These are phyloP conservation scores for Thraustochytrium striatum DNA, from an alignment of 352 stramenopile genomes.

Conservation along the genomic window DNA sequence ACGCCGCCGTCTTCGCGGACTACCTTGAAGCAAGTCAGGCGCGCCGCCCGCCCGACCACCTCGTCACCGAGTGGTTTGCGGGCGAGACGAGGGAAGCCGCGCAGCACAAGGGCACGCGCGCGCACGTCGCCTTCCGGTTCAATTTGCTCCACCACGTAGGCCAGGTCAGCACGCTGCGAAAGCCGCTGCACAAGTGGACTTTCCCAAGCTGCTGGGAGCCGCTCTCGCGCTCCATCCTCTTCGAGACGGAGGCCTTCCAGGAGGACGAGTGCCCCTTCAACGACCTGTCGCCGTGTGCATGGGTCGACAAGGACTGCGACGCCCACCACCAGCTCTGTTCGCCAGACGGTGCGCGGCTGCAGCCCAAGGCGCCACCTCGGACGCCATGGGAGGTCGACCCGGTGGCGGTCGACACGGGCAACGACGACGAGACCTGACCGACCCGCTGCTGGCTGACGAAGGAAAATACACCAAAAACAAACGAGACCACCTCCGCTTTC, in stretches of 20 bases:
- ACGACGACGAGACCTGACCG: no score
- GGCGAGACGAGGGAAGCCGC: slow-evolving; percentile 57
- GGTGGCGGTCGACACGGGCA: no score
- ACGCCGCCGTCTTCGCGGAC: slow-evolving; percentile 54
- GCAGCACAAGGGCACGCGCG: slow-evolving; percentile 54
- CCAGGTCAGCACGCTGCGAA: slow-evolving; percentile 55
- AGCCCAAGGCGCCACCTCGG: no score
- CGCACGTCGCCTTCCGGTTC: slow-evolving; percentile 59
- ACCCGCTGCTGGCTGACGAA: no score
- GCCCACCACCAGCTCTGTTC: no score
- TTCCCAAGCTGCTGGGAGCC: slow-evolving; percentile 60
- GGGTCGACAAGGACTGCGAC: no score
- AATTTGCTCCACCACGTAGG: slow-evolving; percentile 63
- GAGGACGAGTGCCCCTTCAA: slow-evolving; percentile 53
- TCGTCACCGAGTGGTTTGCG: slow-evolving; percentile 65
- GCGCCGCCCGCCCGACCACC: slow-evolving; percentile 61
- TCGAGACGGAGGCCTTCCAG: slow-evolving; percentile 61
- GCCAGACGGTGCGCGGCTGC: no score
- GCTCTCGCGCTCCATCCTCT: slow-evolving; percentile 55
- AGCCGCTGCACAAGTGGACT: slow-evolving; percentile 24
- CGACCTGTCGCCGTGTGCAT: slow-evolving; percentile 60
- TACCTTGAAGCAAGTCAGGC: slow-evolving; percentile 59
- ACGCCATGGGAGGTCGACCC: no score
- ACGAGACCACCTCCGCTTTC: no score
- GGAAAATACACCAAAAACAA: no score